Evolutionary conservation across 2,329 filamentous ascomycete species (phyloP).

Genomic region (Fusarium verticillioides): DNA sequence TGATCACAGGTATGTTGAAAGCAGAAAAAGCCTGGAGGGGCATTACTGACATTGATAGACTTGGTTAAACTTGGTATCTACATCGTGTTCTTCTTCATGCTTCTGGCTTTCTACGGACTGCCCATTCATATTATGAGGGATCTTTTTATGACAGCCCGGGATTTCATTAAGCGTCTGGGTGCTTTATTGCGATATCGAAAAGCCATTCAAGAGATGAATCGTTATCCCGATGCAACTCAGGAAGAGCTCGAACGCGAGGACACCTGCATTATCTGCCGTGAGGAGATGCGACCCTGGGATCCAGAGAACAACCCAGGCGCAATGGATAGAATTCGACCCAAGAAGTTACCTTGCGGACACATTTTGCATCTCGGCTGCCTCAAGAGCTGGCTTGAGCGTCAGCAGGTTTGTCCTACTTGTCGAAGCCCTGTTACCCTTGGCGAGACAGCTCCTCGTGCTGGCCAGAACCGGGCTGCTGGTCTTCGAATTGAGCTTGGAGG

Average conservation of each 20-base stretch:
- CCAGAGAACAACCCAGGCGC: constrained; percentile 68
- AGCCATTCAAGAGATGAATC: constrained; percentile 93
- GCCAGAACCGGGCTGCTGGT: constrained; percentile 44
- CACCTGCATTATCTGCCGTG: constrained; percentile 96
- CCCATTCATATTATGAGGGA: constrained; percentile 98
- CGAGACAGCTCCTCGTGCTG: constrained; percentile 42
- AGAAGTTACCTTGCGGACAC: constrained; percentile 96
- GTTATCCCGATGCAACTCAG: constrained; percentile 88
- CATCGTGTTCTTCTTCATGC: constrained; percentile 89
- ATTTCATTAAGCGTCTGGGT: constrained; percentile 88
- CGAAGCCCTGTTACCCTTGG: constrained; percentile 74
- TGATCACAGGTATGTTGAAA: constrained; percentile 73
- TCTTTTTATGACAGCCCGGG: constrained; percentile 91
- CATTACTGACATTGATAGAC: constrained; percentile 63
- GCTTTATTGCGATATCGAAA: constrained; percentile 91
- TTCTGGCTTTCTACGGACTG: constrained; percentile 92
- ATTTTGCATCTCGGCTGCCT: constrained; percentile 94
- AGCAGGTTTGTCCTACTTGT: constrained; percentile 97
- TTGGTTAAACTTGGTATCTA: constrained; percentile 93
- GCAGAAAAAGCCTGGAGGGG: neutral
- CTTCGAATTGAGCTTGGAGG: constrained; percentile 49
- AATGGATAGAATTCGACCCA: constrained; percentile 86
- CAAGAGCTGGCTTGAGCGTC: constrained; percentile 95
- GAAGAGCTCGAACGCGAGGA: constrained; percentile 88
- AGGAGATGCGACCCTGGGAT: constrained; percentile 90